Conservation (phyloP, 2,329 filamentous ascomycete genomes). For the Harringtonia lauricola region DNA sequence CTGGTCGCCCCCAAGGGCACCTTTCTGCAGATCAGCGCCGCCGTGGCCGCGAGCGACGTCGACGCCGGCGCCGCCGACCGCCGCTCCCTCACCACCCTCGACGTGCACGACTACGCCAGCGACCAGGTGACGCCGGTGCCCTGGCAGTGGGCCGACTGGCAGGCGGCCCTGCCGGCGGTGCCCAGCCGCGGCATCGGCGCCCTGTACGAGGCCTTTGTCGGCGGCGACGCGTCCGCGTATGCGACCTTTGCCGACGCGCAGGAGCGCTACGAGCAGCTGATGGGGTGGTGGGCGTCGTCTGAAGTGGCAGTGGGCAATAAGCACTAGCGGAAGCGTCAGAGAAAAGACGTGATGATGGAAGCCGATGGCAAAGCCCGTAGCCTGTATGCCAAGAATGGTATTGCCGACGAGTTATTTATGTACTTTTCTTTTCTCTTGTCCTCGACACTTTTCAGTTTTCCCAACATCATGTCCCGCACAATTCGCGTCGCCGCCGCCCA, state of each 20-base stretch:
- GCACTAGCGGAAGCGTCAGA: too few species aligned
- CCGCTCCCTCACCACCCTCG: slow-evolving; percentile 33
- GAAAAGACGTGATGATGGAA: too few species aligned
- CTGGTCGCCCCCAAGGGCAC: slow-evolving; percentile 21
- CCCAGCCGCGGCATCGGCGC: slow-evolving; percentile 37
- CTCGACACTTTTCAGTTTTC: too few species aligned
- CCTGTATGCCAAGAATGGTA: too few species aligned
- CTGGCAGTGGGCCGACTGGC: slow-evolving; percentile 35
- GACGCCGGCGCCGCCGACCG: slow-evolving; percentile 24
- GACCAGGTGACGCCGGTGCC: slow-evolving; percentile 30
- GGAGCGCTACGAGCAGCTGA: slow-evolving; percentile 34
- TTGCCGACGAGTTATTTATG: too few species aligned
- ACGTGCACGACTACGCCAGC: slow-evolving; percentile 38
- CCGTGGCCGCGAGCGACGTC: slow-evolving; percentile 19
- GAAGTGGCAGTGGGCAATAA: background rate
- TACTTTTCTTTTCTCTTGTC: too few species aligned
- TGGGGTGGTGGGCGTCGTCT: slow-evolving; percentile 12
- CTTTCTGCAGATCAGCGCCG: too few species aligned
- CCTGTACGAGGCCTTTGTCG: slow-evolving; percentile 45
- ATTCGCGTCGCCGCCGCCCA: slow-evolving; percentile 39
- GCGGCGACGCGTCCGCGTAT: slow-evolving; percentile 16
- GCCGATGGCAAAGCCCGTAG: too few species aligned
- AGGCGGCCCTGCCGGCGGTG: slow-evolving; percentile 26
- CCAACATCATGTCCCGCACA: slow-evolving; percentile 4
- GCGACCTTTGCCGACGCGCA: slow-evolving; percentile 30